Evolutionary conservation across 768 basidiomycete genomes (phyloP), one percentile per base, ranked within the genome.

Genomic region (Russula sp.): DNA sequence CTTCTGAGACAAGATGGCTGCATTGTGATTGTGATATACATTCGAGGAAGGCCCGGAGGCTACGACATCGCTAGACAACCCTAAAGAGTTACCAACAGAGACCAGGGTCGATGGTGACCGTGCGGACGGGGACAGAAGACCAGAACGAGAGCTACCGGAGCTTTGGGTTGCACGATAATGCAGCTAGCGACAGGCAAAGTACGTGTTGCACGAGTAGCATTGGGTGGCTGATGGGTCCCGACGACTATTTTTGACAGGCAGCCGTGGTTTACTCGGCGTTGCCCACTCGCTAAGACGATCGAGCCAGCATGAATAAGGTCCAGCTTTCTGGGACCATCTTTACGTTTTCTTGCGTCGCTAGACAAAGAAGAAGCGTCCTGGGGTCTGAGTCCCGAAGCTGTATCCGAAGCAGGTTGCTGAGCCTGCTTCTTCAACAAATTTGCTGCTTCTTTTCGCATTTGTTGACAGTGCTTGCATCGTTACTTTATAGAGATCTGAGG

Each of bases 371-470:
- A 22, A 53, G 16, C 42, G 13, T 55, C 45, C 32, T 27, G 34
- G 13, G 66, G 66, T 40, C 49, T 57, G 42, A 67, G 47, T 20
- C 66, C 64, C 3, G 40, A 55, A 34, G 22, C 27, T 14, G 61
- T 31, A 16, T 44, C 16, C 11, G 48, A 40, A n/a, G 66, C 6
- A 27, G 45, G 51, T 31, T 61, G 68, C 40, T 72, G 62, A 4
- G 75, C 72, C 70, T 80, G 81, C 55, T 72, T 75, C 69, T 75
- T 79, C 70, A 83, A 81, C 2, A 76, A 74, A 52, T 82, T 80
- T 32, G 69, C 2, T 63, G 53, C 50, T 64, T 71, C 27, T 65
- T 68, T 1, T 64, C 42, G 27, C 22, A 55, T 20, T 13, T 20
- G 5, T 37, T 50, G 2, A n/a, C 22, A 13, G 1, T 32, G n/a